Percentiles rank a stretch among this genome's conserved stretches.
Evolutionary conservation across 2,329 filamentous ascomycete species (phyloP).

Genomic region (Aspergillus chevalieri): DNA sequence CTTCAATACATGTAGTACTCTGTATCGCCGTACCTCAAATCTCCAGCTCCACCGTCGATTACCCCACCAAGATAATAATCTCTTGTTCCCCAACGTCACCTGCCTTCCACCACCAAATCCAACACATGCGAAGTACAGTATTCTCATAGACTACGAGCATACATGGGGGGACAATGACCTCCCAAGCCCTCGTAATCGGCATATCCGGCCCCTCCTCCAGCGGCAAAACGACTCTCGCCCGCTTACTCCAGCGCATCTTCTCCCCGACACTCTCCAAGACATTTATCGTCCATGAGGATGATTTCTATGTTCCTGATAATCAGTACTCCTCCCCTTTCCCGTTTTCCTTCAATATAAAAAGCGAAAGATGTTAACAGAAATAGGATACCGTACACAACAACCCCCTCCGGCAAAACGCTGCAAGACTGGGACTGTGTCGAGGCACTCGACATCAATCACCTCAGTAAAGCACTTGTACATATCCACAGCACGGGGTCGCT

Average conservation of each 20-base stretch:
- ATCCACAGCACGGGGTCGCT: conserved; percentile 59
- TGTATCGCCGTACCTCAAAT: no score
- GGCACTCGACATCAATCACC: conserved; percentile 64
- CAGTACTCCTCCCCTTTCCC: conserved; percentile 45
- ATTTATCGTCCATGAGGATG: conserved; percentile 89
- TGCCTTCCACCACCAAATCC: no score
- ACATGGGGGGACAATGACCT: neutral
- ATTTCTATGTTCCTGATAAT: conserved; percentile 81
- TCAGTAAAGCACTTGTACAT: conserved; percentile 62
- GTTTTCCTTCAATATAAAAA: neutral
- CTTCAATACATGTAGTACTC: no score
- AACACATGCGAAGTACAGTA: no score
- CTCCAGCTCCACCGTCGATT: no score
- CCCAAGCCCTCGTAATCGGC: conserved; percentile 58
- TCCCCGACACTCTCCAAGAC: conserved; percentile 36
- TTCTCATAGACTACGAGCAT: no score
- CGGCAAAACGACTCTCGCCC: conserved; percentile 89
- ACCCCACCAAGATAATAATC: no score
- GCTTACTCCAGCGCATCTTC: conserved; percentile 77
- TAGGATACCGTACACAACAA: conserved; percentile 43
- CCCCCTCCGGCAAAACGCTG: conserved; percentile 50
- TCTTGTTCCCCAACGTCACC: no score
- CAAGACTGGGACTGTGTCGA: conserved; percentile 90
- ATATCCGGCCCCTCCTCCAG: conserved; percentile 87
- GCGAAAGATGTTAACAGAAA: neutral